Evolutionary conservation across 441 rosid species (phyloP), one percentile per base, ranked within the genome.

Genomic region (Codiaeum variegatum): DNA sequence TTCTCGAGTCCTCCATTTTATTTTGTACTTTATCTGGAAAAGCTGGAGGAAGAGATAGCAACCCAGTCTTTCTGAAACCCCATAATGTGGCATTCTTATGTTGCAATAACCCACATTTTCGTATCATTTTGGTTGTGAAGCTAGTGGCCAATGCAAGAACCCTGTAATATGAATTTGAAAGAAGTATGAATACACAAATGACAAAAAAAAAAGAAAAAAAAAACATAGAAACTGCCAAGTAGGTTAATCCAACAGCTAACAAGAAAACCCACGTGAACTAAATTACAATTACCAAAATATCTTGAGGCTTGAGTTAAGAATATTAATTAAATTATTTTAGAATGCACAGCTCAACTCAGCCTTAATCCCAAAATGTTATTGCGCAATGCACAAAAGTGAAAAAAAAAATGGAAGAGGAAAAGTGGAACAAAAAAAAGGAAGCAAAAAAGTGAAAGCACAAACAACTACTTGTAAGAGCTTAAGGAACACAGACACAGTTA

Each of bases 121-220:
- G 90, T 80, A 96, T 91, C 89, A 93, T 84, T 82, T 91, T 89
- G 81, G 93, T 93, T 15, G 94, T 87, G 78, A 96, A 93, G 80
- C 86, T 76, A 73, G 97, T 78, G 64, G 91, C 97, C 82, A 92
- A 75, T 58, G 84, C 86, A 69, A 96, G 96, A 79, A 96, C 90
- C 92, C 99, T 96, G 86, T 67, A 79, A 76, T 70, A 79, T 59
- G 73, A 70, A 76, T 68, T 60, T 11, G 69, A 80, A 59, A 80
- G 46, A 54, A 49, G 75, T 38, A 34, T 42, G 34, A 58, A 54
- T 70, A 63, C 62, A 52, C 6, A 19, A 9, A 19, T 52, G 2
- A n/a, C 21, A n/a, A 55, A 62, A 51, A 0, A 69, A 36, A 49
- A 44, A 67, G 5, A 51, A 55, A 51, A 12, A 54, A 76, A 73